Conservation (phyloP, 169 alveolate species). For the Theileria orientalis region DNA sequence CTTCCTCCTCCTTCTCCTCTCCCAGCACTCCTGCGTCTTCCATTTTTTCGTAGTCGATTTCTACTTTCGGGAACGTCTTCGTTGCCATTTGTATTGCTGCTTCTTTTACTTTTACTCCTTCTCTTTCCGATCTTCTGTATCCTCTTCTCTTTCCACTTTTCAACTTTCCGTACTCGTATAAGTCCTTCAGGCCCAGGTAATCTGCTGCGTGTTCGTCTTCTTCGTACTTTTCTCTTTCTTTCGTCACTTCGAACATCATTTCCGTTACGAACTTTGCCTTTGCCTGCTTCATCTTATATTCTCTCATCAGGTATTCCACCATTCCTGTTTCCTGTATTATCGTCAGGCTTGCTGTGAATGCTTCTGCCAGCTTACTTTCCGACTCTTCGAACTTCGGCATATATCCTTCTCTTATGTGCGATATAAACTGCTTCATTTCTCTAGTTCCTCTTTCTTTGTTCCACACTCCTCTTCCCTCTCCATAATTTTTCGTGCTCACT, state of each 20-base stretch:
- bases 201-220: background rate
- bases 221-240: conserved; percentile 12
- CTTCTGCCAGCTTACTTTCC: background rate
- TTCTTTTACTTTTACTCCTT: background rate
- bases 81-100: conserved; percentile 24
- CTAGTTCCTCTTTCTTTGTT: background rate
- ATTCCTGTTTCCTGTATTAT: conserved; percentile 4
- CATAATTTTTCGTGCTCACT: no score
- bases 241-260: background rate
- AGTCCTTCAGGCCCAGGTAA: background rate
- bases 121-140: background rate
- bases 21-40: background rate
- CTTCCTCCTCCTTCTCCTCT: background rate
- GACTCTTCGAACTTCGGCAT: background rate
- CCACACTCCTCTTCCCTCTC: no score
- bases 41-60: conserved; percentile 9
- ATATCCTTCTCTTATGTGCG: background rate
- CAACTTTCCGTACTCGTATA: background rate
- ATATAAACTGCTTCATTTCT: background rate
- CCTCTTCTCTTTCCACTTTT: background rate
- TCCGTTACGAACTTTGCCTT: background rate
- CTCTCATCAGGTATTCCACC: background rate
- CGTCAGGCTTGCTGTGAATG: background rate
- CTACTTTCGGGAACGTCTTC: conserved; percentile 40
- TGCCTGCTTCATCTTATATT: conserved; percentile 8